Evolutionary conservation across 140 eudicot species (phyloP).

Genomic region (Bidens hawaiensis): DNA sequence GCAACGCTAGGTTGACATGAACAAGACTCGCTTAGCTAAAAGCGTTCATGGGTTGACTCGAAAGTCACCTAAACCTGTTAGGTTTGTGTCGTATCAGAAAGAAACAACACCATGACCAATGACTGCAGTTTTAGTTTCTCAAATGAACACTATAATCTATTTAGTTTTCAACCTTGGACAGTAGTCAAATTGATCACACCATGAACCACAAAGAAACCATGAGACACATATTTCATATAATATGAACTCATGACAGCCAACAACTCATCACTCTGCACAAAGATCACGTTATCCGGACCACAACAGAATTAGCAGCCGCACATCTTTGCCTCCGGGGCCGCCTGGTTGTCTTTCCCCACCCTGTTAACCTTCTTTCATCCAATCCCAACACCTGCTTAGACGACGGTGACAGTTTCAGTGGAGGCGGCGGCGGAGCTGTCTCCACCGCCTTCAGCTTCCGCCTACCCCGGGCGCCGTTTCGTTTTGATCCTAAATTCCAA

Average conservation of each 20-base stretch:
- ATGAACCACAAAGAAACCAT: slow-evolving; percentile 5
- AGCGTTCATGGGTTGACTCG: too few species aligned
- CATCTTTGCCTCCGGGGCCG: slow-evolving; percentile 91
- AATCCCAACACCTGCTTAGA: slow-evolving; percentile 43
- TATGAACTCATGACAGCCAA: slow-evolving; percentile 1
- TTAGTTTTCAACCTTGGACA: neutral
- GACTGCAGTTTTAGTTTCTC: neutral
- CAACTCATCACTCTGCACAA: slow-evolving; percentile 23
- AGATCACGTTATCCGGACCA: slow-evolving; percentile 52
- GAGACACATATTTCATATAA: neutral
- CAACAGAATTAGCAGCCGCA: slow-evolving; percentile 63
- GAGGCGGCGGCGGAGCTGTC: slow-evolving; percentile 24
- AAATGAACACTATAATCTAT: neutral
- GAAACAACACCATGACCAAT: neutral
- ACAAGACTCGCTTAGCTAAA: too few species aligned
- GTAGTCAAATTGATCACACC: neutral
- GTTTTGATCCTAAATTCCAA: slow-evolving; percentile 54
- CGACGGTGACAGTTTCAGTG: slow-evolving; percentile 19
- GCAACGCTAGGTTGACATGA: too few species aligned
- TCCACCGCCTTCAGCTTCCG: slow-evolving; percentile 49
- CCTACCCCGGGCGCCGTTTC: slow-evolving; percentile 31
- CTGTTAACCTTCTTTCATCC: slow-evolving; percentile 73
- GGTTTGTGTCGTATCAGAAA: too few species aligned
- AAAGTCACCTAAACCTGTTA: too few species aligned
- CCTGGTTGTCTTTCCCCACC: slow-evolving; percentile 94